Percentiles rank a stretch among this genome's conserved stretches.
Evolutionary conservation across 768 basidiomycete species (phyloP).

Genomic region (Lanmaoa rubissima): DNA sequence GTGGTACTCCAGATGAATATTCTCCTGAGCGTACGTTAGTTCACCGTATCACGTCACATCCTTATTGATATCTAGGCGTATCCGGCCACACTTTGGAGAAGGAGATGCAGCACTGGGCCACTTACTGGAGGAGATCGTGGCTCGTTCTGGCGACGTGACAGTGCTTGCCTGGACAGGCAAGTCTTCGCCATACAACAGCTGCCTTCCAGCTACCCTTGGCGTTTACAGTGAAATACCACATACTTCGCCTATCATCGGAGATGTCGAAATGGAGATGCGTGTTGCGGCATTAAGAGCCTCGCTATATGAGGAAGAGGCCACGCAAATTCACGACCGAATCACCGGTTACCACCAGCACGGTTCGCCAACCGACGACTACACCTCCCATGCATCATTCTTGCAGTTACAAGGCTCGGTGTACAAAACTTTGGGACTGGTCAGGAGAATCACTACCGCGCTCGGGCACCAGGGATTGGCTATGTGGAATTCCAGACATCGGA

Average conservation of each 20-base stretch:
- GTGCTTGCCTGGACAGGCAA: slow-evolving; percentile 7
- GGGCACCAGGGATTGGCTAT: background rate
- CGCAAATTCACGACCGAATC: background rate
- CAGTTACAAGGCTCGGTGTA: background rate
- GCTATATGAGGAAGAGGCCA: background rate
- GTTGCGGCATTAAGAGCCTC: no score
- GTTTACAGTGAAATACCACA: background rate
- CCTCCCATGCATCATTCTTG: slow-evolving; percentile 2
- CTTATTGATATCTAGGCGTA: no score
- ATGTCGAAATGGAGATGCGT: background rate
- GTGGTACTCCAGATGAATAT: no score
- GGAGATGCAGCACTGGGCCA: slow-evolving; percentile 2
- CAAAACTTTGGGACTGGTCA: background rate
- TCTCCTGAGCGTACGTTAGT: no score
- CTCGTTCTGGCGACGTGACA: slow-evolving; percentile 1
- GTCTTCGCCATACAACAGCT: slow-evolving; percentile 6
- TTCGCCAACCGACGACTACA: background rate
- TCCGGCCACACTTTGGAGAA: slow-evolving; percentile 9
- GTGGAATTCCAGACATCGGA: background rate
- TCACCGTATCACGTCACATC: no score
- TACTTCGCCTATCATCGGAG: background rate
- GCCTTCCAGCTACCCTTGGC: slow-evolving; percentile 3
- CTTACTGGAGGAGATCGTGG: slow-evolving; percentile 7
- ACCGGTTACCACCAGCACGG: background rate
- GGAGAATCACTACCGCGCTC: background rate